phyloP scores from a whole-genome alignment of 495 filamentous ascomycete species.

The Penicillium dipodomyicola region DNA sequence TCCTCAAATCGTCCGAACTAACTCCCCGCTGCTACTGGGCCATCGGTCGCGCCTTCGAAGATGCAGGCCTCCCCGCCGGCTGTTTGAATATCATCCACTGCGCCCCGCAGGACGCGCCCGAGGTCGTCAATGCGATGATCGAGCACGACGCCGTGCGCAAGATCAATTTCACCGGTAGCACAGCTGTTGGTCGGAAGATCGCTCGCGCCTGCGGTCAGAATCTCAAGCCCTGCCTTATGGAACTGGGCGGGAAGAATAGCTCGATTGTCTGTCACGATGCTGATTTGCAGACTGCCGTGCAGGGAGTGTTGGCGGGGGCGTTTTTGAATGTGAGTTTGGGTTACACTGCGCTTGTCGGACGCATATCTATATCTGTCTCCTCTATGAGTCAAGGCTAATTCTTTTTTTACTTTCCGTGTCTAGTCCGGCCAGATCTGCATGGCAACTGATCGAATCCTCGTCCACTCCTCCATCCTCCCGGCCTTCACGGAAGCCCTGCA shows the following conservation, averaged over 20 bases:
- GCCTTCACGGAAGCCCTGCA: constrained; percentile 53
- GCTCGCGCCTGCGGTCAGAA: constrained; percentile 51
- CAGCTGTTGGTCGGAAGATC: constrained; percentile 55
- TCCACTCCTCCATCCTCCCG: constrained; percentile 63
- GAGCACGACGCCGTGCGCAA: constrained; percentile 57
- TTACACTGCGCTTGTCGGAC: neutral
- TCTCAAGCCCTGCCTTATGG: constrained; percentile 61
- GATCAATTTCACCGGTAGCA: constrained; percentile 61
- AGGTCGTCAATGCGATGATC: constrained; percentile 55
- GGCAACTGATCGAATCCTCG: constrained; percentile 81
- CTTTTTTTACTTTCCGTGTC: neutral
- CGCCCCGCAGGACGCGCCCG: constrained; percentile 51
- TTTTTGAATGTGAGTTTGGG: constrained; percentile 46
- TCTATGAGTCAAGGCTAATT: neutral
- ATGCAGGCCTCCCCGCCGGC: constrained; percentile 66
- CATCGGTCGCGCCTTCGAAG: constrained; percentile 62
- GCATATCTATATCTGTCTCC: neutral
- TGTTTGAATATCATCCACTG: constrained; percentile 55
- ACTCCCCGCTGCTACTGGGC: constrained; percentile 72
- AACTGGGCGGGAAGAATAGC: constrained; percentile 60
- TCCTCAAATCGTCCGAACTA: constrained; percentile 73
- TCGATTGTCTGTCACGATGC: constrained; percentile 59
- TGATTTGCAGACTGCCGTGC: constrained; percentile 51
- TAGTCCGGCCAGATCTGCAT: constrained; percentile 84
- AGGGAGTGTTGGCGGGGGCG: constrained; percentile 47